Conservation (phyloP, 495 filamentous ascomycete genomes). For the Monascus purpureus region DNA sequence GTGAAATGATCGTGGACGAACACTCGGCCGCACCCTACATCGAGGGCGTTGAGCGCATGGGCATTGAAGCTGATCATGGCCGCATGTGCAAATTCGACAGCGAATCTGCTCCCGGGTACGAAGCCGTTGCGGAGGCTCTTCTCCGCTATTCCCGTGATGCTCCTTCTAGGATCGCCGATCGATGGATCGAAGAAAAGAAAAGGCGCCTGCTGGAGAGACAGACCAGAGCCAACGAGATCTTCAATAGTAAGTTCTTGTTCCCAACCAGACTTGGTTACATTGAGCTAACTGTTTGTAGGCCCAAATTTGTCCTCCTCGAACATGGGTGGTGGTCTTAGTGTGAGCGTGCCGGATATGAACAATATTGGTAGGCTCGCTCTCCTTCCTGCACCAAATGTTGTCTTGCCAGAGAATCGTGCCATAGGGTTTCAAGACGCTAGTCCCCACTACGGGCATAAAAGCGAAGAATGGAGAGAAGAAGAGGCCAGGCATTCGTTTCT, state of each 20-base stretch:
- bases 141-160: constrained; percentile 52
- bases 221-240: constrained; percentile 25
- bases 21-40: constrained; percentile 60
- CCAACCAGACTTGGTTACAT: not conserved
- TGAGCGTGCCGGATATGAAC: constrained; percentile 14
- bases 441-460: too few species aligned
- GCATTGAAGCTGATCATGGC: constrained; percentile 74
- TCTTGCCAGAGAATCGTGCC: constrained; percentile 21
- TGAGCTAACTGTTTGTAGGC: constrained; percentile 9
- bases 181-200: constrained; percentile 52
- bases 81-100: constrained; percentile 78
- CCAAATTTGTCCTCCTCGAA: too few species aligned
- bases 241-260: constrained; percentile 11
- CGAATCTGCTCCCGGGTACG: constrained; percentile 57
- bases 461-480: too few species aligned
- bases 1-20: constrained; percentile 56
- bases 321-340: constrained; percentile 7
- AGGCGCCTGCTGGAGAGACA: constrained; percentile 30
- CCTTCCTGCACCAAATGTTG: constrained; percentile 13
- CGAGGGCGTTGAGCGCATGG: constrained; percentile 60
- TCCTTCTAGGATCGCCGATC: constrained; percentile 38
- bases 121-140: constrained; percentile 56
- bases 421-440: too few species aligned
- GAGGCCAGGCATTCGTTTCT: too few species aligned
- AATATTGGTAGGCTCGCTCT: constrained; percentile 17